Base-by-base conservation (phyloP, 106 monocot species). In the Dendrobium chrysotoxum region DNA sequence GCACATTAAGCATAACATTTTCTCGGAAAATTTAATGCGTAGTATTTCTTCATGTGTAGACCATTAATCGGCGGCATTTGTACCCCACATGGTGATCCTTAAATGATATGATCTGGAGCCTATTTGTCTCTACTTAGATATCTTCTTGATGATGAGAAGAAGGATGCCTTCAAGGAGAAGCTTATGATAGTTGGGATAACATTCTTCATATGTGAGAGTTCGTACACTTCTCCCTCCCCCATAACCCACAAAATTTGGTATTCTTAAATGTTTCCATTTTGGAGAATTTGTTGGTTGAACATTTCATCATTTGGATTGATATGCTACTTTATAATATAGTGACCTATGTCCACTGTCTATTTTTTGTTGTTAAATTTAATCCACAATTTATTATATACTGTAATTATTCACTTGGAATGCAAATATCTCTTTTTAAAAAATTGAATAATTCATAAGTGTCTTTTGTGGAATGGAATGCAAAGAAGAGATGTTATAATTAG, bases 51-150 rank as follows among this genome's bases (percentile, higher is more conserved):
- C n/a, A n/a, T n/a, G n/a, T n/a, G n/a, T n/a, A n/a, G n/a, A n/a
- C n/a, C n/a, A n/a, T n/a, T n/a, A n/a, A n/a, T n/a, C n/a, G n/a
- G n/a, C n/a, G n/a, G n/a, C n/a, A n/a, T 74, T 81, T 82, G 77
- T 82, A 99, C 95, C 84, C 92, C 98, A 73, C 81, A 84, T 81
- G 85, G 89, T 84, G 95, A 99, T 83, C 98, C 98, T 76, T 86
- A 99, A 85, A 75, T 99, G 88, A 86, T 95, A 45, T 84, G 95
- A 5, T 99, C 95, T 88, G 92, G 95, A 77, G 98, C 98, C 78
- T 95, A 99, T 90, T 42, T 92, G 77, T 95, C 94, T 86, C 93
- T 99, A 83, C 82, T 99, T 79, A 86, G 98, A 82, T 90, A 93
- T 84, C 73, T 99, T 40, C 81, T 95, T 77, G 89, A 87, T 78